Conservation (phyloP, 164 flowering plant species). For the Magnolia sinica region DNA sequence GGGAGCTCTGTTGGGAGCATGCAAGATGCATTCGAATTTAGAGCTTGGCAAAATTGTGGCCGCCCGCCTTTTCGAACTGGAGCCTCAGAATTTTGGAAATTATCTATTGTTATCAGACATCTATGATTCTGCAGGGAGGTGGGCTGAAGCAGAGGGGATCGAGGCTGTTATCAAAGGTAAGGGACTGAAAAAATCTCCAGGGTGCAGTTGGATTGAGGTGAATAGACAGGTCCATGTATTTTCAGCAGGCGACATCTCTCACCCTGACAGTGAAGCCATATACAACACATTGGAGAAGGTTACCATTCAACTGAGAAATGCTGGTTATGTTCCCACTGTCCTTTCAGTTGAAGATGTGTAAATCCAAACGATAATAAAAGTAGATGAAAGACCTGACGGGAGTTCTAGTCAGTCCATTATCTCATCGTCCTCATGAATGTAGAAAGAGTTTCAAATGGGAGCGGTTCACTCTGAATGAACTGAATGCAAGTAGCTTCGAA, state of each 20-base stretch:
- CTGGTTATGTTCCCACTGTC: constrained; percentile 6
- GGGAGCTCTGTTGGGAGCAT: constrained; percentile 14
- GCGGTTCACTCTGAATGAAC: no score
- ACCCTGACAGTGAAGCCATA: neutral
- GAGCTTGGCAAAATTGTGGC: constrained; percentile 7
- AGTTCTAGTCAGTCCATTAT: no score
- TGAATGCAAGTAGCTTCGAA: no score
- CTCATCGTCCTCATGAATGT: no score
- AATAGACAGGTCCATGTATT: constrained; percentile 3
- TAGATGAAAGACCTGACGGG: no score
- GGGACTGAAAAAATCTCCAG: constrained; percentile 4
- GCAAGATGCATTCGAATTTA: constrained; percentile 3
- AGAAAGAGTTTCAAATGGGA: no score
- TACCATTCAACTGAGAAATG: neutral
- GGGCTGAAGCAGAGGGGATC: constrained; percentile 45
- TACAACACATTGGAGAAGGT: neutral
- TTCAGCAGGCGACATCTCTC: neutral
- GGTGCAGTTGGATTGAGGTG: constrained; percentile 11
- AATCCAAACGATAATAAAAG: neutral
- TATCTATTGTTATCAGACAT: constrained; percentile 41
- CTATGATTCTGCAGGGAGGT: constrained; percentile 37
- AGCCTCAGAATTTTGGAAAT: constrained; percentile 51
- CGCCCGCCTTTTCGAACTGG: constrained; percentile 38
- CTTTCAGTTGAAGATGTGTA: neutral
- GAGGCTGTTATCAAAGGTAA: constrained; percentile 14